Evolutionary conservation across 2,329 filamentous ascomycete genomes (phyloP).

Genomic region (Xylaria sp.): DNA sequence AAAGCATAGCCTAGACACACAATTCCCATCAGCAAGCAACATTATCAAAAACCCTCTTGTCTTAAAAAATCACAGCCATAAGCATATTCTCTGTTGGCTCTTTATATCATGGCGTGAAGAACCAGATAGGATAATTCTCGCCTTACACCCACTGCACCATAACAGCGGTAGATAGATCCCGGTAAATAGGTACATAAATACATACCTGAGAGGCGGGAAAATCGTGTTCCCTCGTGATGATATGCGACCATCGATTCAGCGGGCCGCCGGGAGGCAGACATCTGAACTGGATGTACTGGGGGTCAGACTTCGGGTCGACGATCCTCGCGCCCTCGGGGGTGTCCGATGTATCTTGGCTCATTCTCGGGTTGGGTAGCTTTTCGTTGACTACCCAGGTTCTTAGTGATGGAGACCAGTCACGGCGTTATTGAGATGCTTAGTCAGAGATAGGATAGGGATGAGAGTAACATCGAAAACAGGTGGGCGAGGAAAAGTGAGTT

Average conservation of each 20-base stretch:
- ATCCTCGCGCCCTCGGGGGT: conserved; percentile 42
- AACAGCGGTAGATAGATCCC: no score
- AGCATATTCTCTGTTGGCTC: not conserved
- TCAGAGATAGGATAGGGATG: not conserved
- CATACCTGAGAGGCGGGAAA: conserved; percentile 88
- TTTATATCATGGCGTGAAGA: not conserved
- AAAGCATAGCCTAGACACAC: conserved; percentile 82
- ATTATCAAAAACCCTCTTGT: not conserved
- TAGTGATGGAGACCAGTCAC: not conserved
- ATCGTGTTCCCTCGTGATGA: conserved; percentile 85
- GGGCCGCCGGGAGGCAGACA: conserved; percentile 62
- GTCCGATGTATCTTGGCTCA: conserved; percentile 41
- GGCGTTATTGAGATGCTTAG: not conserved
- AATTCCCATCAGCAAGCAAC: conserved; percentile 2
- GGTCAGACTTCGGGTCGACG: conserved; percentile 57
- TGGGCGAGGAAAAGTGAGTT: no score
- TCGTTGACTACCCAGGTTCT: not conserved
- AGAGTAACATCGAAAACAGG: no score
- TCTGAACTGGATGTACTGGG: conserved; percentile 66
- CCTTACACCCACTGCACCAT: no score
- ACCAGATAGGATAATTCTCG: no score
- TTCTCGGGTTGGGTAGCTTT: conserved; percentile 3
- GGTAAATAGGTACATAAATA: no score
- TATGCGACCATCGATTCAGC: conserved; percentile 88
- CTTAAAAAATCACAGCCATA: not conserved